These are phyloP conservation scores for Globisporangium nunn DNA, from an alignment of 352 stramenopile genomes.

Conservation along the genomic window DNA sequence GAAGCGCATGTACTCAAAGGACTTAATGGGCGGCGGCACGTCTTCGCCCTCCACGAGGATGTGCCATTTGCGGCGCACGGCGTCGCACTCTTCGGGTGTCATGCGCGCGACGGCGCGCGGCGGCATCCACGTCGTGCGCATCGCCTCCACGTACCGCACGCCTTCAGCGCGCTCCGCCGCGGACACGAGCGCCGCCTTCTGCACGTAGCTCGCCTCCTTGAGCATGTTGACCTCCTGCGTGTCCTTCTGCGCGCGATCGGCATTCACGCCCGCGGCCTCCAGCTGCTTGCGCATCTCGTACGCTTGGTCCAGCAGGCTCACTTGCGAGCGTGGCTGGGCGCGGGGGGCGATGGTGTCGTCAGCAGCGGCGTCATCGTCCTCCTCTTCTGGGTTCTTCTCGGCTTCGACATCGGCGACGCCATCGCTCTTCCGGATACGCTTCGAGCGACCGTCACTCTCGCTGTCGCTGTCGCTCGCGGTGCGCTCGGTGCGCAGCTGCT, in stretches of 20 bases:
- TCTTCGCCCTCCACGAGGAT: constrained; percentile 96
- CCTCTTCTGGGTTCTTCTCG: background rate
- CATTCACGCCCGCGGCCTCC: constrained; percentile 73
- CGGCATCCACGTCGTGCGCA: constrained; percentile 90
- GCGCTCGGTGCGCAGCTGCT: constrained; percentile 40
- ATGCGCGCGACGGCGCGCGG: constrained; percentile 84
- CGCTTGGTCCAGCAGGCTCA: constrained; percentile 77
- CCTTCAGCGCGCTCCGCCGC: constrained; percentile 90
- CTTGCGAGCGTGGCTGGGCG: constrained; percentile 36
- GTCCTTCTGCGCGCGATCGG: constrained; percentile 73
- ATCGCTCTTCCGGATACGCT: background rate
- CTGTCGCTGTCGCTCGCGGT: constrained; percentile 5
- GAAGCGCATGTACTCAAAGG: constrained; percentile 97
- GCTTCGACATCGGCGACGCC: background rate
- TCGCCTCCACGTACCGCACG: constrained; percentile 85
- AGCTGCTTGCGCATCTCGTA: constrained; percentile 78
- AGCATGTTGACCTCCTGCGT: constrained; percentile 90
- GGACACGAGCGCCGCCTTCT: constrained; percentile 94
- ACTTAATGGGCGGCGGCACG: constrained; percentile 94
- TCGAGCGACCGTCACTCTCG: constrained; percentile 4
- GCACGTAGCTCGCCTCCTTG: constrained; percentile 93
- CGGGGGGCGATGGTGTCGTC: background rate
- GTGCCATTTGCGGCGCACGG: constrained; percentile 96
- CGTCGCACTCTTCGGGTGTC: constrained; percentile 83
- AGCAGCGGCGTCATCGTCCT: constrained; percentile 8